Evolutionary conservation across 2,329 filamentous ascomycete genomes (phyloP).

Genomic region (Fonsecaea monophora): DNA sequence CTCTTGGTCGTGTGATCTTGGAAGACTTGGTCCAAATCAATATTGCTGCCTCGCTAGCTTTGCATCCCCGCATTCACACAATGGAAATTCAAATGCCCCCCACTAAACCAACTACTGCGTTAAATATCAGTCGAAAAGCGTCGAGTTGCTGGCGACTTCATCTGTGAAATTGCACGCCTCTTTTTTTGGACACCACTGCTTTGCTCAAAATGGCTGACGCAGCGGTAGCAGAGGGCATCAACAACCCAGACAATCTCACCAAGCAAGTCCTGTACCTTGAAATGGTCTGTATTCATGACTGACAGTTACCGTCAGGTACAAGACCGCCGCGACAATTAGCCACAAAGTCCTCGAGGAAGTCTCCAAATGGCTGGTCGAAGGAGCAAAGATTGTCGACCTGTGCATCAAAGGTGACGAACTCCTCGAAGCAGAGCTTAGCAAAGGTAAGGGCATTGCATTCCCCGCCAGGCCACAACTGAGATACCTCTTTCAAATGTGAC

Average conservation of each 20-base stretch:
- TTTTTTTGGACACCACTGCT: not conserved
- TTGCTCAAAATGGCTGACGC: not conserved
- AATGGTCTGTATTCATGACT: not conserved
- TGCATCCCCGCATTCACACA: constrained; percentile 8
- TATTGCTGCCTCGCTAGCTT: constrained; percentile 8
- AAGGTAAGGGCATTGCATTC: constrained; percentile 51
- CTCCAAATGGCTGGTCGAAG: constrained; percentile 73
- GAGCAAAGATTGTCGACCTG: constrained; percentile 89
- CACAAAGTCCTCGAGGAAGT: constrained; percentile 94
- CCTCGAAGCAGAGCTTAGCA: constrained; percentile 87
- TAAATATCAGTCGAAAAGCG: not conserved
- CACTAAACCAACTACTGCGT: not conserved
- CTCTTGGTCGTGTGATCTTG: constrained; percentile 3
- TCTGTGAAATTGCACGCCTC: not conserved
- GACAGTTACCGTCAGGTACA: constrained; percentile 65
- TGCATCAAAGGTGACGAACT: constrained; percentile 96
- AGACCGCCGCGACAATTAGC: constrained; percentile 92
- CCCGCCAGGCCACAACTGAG: not conserved
- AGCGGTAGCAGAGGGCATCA: constrained; percentile 3
- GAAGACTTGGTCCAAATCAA: not conserved
- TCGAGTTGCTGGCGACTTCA: not conserved
- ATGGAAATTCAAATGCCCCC: constrained; percentile 68
- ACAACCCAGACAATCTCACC: constrained; percentile 89
- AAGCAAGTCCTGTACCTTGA: constrained; percentile 57
- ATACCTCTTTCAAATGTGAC: not conserved